phyloP scores from a whole-genome alignment of 129 eudicot species.

The Deinandra increscens region DNA sequence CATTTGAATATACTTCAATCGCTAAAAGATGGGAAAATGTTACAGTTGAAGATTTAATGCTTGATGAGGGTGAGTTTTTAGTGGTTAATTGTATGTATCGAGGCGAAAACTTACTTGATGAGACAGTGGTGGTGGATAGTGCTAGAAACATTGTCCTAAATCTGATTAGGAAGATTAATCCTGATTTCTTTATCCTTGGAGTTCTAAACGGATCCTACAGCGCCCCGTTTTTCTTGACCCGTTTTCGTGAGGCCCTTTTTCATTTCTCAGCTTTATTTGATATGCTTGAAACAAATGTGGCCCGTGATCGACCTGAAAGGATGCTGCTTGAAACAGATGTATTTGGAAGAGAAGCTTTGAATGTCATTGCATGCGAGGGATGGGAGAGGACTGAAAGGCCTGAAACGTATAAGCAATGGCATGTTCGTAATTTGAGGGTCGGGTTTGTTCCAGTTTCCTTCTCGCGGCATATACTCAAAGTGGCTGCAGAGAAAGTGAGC shows the following conservation, averaged over 20 bases:
- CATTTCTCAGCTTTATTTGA: conserved; percentile 80
- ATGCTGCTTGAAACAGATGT: conserved; percentile 72
- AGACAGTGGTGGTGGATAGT: conserved; percentile 65
- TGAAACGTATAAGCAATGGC: conserved; percentile 96
- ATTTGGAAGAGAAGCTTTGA: conserved; percentile 68
- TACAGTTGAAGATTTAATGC: conserved; percentile 54
- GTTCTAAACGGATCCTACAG: conserved; percentile 68
- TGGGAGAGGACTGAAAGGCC: conserved; percentile 83
- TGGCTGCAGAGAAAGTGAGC: conserved; percentile 44
- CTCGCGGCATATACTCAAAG: conserved; percentile 38
- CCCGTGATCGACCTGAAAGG: conserved; percentile 63
- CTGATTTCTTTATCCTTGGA: conserved; percentile 67
- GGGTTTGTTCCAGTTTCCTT: conserved; percentile 69
- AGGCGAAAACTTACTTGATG: conserved; percentile 65
- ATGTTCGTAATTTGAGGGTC: conserved; percentile 55
- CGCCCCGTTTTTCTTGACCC: conserved; percentile 80
- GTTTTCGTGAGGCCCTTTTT: conserved; percentile 80
- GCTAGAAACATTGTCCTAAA: conserved; percentile 57
- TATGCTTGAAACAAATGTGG: conserved; percentile 67
- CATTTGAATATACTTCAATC: conserved; percentile 64
- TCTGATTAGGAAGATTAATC: conserved; percentile 55
- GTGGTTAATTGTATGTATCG: conserved; percentile 68
- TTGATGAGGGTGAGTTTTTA: conserved; percentile 56
- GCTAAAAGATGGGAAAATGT: conserved; percentile 83
- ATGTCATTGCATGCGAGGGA: conserved; percentile 89